phyloP scores from a whole-genome alignment of 805 yeast genomes.

The Saturnispora serradocipensis region DNA sequence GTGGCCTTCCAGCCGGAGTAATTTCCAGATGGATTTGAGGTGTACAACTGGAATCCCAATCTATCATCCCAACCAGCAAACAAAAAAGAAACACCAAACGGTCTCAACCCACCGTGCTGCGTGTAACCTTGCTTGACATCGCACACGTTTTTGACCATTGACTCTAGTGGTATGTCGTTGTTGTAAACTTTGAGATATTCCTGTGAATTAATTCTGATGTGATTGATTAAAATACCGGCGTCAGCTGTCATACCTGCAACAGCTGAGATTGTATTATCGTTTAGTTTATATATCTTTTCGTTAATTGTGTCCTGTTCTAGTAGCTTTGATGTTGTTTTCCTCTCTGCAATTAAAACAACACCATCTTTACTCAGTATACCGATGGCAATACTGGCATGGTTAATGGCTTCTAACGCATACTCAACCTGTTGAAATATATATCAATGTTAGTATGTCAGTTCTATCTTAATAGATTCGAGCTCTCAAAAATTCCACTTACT shows the following conservation, averaged over 20 bases:
- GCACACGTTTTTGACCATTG: conserved; percentile 79
- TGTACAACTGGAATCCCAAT: conserved; percentile 83
- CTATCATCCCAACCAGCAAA: conserved; percentile 93
- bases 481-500: conserved; percentile 29
- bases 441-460: conserved; percentile 3
- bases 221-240: conserved; percentile 82
- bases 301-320: conserved; percentile 90
- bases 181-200: conserved; percentile 75
- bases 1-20: conserved; percentile 99
- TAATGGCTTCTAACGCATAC: conserved; percentile 81
- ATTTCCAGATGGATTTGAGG: conserved; percentile 96
- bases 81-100: conserved; percentile 93
- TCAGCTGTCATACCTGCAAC: conserved; percentile 99
- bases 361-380: conserved; percentile 76
- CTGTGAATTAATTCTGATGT: conserved; percentile 82
- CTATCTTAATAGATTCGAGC: too few relatives aligned
- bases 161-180: conserved; percentile 90
- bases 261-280: conserved; percentile 65
- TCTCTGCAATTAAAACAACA: conserved; percentile 92
- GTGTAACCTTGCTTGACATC: conserved; percentile 97
- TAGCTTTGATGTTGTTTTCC: conserved; percentile 86
- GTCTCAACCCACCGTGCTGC: conserved; percentile 97
- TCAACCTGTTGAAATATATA: conserved; percentile 46
- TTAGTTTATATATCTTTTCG: conserved; percentile 82
- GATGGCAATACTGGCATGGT: conserved; percentile 76